Evolutionary conservation across 495 filamentous ascomycete genomes (phyloP).

Genomic region (Thermothielavioides terrestris): DNA sequence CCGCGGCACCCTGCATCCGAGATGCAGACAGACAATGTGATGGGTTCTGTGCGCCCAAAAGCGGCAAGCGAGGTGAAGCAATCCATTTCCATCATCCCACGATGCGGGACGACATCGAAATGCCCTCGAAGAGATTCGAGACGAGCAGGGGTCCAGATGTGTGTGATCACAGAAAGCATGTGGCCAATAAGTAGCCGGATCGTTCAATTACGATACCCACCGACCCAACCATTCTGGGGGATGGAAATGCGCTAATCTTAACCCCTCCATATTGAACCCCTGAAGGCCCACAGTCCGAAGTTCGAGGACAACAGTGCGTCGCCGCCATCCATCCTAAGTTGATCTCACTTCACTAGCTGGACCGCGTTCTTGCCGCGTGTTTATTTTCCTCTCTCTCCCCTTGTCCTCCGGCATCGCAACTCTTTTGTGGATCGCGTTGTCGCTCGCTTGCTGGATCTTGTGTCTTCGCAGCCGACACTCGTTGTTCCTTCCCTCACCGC

Average conservation of each 20-base stretch:
- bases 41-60: neutral
- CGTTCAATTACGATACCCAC: conserved; percentile 1
- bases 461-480: neutral
- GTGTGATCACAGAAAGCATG: neutral
- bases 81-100: too few relatives aligned
- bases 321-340: too few relatives aligned
- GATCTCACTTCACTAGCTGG: neutral
- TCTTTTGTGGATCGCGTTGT: neutral
- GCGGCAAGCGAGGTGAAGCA: conserved; percentile 1
- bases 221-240: conserved; percentile 7
- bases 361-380: neutral
- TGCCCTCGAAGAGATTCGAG: neutral
- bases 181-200: neutral
- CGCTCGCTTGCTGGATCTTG: neutral
- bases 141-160: neutral
- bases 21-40: neutral
- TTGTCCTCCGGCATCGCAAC: neutral
- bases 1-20: conserved; percentile 5
- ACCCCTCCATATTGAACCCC: conserved; percentile 11
- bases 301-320: too few relatives aligned
- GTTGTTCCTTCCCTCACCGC: neutral
- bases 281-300: neutral
- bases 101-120: neutral
- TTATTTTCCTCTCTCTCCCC: neutral
- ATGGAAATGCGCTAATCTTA: conserved; percentile 13